Evolutionary conservation across 2,329 filamentous ascomycete genomes (phyloP).

Genomic region (Epichloe sibirici): DNA sequence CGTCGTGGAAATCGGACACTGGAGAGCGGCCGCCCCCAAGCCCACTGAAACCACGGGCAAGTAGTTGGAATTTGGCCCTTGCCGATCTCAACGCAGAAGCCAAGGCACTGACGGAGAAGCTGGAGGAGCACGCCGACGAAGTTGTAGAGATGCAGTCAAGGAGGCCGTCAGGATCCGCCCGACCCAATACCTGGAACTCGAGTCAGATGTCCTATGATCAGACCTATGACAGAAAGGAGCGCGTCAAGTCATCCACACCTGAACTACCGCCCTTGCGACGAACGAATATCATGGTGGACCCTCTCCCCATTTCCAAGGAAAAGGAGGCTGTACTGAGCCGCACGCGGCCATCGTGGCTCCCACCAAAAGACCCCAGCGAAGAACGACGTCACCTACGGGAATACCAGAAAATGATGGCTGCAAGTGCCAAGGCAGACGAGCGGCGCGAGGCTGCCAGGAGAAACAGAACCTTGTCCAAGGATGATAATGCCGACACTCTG

Average conservation of each 20-base stretch:
- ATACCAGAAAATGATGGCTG: constrained; percentile 72
- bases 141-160: constrained; percentile 27
- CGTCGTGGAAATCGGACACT: constrained; percentile 38
- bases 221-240: constrained; percentile 32
- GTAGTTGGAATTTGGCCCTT: constrained; percentile 64
- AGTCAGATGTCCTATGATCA: constrained; percentile 20
- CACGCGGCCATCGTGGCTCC: constrained; percentile 73
- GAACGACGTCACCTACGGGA: constrained; percentile 80
- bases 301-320: constrained; percentile 71
- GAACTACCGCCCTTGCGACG: constrained; percentile 58
- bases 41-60: constrained; percentile 43
- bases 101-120: constrained; percentile 61
- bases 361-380: constrained; percentile 79
- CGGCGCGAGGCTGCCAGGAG: constrained; percentile 41
- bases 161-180: constrained; percentile 17
- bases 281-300: constrained; percentile 74
- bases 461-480: constrained; percentile 40
- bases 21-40: constrained; percentile 24
- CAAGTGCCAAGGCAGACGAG: constrained; percentile 46
- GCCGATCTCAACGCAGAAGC: constrained; percentile 60
- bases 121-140: constrained; percentile 68
- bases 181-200: constrained; percentile 30
- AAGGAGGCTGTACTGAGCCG: constrained; percentile 74
- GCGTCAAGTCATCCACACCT: constrained; percentile 54
- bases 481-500: constrained; percentile 40